Percentiles rank a stretch among this genome's conserved stretches.
Conservation (phyloP, 1,284 basidiomycete species). For the Pseudozyma sp. region DNA sequence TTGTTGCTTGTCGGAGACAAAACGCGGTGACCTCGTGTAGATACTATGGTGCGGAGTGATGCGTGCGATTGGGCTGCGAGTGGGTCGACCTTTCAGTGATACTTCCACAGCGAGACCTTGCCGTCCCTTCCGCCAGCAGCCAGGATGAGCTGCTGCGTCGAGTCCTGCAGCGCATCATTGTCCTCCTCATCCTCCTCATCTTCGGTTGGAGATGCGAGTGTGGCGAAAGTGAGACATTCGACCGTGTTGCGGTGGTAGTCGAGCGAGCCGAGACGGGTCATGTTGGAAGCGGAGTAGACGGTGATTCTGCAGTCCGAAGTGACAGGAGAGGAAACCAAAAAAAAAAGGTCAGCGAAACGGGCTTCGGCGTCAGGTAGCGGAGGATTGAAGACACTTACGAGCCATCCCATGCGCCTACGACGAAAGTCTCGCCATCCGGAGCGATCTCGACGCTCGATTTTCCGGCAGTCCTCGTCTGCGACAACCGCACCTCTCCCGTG, state of each 20-base stretch:
- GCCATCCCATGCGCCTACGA: conserved; percentile 43
- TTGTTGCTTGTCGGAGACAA: too few relatives aligned
- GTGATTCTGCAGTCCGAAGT: conserved; percentile 11
- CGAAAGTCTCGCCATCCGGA: conserved; percentile 14
- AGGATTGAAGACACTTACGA: conserved; percentile 26
- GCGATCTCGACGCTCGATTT: conserved; percentile 31
- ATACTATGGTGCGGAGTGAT: neutral
- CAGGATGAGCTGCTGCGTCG: conserved; percentile 11
- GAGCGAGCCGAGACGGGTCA: conserved; percentile 18
- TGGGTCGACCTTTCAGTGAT: conserved; percentile 12
- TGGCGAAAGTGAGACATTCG: conserved; percentile 26
- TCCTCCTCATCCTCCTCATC: conserved; percentile 1
- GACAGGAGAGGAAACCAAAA: neutral
- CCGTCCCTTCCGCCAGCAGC: conserved; percentile 45
- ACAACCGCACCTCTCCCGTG: conserved; percentile 1
- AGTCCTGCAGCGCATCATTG: neutral
- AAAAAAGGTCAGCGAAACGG: neutral
- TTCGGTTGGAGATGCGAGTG: neutral
- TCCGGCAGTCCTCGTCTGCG: conserved; percentile 16
- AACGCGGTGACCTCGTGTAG: too few relatives aligned
- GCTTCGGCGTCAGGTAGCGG: neutral
- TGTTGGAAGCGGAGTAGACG: conserved; percentile 8
- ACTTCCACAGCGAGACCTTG: conserved; percentile 46
- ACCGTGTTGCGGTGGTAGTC: conserved; percentile 43
- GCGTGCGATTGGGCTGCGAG: neutral